Percentiles rank a stretch among this genome's conserved stretches.
Conservation (phyloP, 116 monocot genomes). For the Zostera marina region DNA sequence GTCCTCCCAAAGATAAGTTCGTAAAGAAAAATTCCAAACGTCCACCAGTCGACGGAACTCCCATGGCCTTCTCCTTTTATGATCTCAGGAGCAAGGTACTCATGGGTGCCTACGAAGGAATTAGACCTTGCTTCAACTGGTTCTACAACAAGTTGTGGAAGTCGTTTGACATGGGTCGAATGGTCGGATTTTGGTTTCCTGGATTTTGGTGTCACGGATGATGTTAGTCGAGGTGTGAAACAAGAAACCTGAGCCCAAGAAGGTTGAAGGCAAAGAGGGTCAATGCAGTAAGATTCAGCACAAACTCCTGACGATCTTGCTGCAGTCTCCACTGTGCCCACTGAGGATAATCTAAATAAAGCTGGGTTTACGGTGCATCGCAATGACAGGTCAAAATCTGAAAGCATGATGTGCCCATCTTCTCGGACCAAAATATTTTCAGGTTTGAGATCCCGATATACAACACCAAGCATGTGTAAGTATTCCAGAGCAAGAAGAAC, state of each 20-base stretch:
- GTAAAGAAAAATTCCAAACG: constrained; percentile 76
- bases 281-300: constrained; percentile 45
- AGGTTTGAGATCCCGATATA: constrained; percentile 86
- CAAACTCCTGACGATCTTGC: constrained; percentile 13
- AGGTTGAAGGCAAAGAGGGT: constrained; percentile 48
- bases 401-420: constrained; percentile 94
- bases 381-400: constrained; percentile 82
- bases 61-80: constrained; percentile 95
- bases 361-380: constrained; percentile 52
- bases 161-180: not conserved
- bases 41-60: constrained; percentile 93
- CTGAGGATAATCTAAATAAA: constrained; percentile 20
- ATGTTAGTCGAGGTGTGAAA: constrained; percentile 43
- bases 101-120: constrained; percentile 90
- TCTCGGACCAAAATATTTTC: constrained; percentile 87
- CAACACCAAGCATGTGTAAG: constrained; percentile 75
- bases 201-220: constrained; percentile 3
- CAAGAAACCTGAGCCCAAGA: constrained; percentile 58
- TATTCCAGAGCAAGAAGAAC: constrained; percentile 80
- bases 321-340: constrained; percentile 18
- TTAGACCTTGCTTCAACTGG: constrained; percentile 74
- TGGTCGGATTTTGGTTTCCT: no score
- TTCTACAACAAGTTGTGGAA: constrained; percentile 71
- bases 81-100: constrained; percentile 87
- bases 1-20: constrained; percentile 70